These are phyloP conservation scores for Hordeum pubiflorum DNA, from an alignment of 202 grass and related monocot species.

Conservation along the genomic window DNA sequence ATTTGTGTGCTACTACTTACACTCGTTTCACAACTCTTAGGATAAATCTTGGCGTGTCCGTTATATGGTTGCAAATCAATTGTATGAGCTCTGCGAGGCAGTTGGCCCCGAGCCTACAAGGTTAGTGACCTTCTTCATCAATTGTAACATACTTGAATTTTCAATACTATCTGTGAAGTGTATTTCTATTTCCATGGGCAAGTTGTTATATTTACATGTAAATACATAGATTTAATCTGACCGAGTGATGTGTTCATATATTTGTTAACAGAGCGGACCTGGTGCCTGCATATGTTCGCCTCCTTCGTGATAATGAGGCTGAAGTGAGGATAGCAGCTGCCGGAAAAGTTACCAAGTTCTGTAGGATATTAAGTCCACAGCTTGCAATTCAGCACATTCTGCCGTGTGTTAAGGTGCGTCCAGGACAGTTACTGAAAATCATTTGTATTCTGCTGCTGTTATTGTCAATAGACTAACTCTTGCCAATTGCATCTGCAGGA, in stretches of 20 bases:
- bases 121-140: slow-evolving; percentile 21
- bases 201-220: not conserved
- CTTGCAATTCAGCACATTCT: slow-evolving; percentile 88
- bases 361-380: slow-evolving; percentile 62
- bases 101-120: slow-evolving; percentile 86
- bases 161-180: not conserved
- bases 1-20: not conserved
- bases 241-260: slow-evolving; percentile 1
- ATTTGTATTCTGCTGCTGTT: not conserved
- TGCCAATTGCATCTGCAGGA: slow-evolving; percentile 39
- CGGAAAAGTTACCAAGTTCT: slow-evolving; percentile 95
- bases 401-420: slow-evolving; percentile 74
- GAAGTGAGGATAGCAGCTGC: slow-evolving; percentile 96
- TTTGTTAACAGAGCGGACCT: slow-evolving; percentile 51
- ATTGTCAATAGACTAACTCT: not conserved
- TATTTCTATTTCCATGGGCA: not conserved
- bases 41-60: slow-evolving; percentile 99
- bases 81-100: slow-evolving; percentile 91
- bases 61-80: slow-evolving; percentile 96
- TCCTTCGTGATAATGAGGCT: slow-evolving; percentile 95
- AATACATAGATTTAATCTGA: not conserved
- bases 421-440: not conserved
- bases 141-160: not conserved
- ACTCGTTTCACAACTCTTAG: slow-evolving; percentile 28
- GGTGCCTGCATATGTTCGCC: slow-evolving; percentile 83